Percentiles rank a stretch among this genome's conserved stretches.
These are phyloP conservation scores for Mortierella claussenii DNA, from an alignment of 192 early-diverging fungal genomes.

Conservation along the genomic window DNA sequence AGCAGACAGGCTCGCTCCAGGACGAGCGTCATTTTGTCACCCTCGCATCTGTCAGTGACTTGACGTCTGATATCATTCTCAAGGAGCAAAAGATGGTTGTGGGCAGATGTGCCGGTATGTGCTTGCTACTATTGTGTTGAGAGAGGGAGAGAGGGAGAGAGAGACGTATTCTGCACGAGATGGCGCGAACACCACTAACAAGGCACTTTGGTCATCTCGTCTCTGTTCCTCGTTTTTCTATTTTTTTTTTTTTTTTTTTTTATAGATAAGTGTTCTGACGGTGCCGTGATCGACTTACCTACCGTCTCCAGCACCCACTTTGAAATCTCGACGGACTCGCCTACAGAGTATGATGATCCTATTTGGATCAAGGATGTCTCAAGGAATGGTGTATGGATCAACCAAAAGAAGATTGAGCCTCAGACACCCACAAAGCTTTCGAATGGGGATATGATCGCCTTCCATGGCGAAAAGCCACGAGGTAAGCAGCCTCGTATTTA, in stretches of 20 bases:
- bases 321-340: conserved; percentile 22
- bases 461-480: not conserved
- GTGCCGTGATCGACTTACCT: conserved; percentile 2
- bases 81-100: not conserved
- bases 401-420: conserved; percentile 21
- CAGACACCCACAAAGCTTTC: conserved; percentile 23
- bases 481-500: not conserved
- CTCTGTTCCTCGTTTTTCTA: too few relatives aligned
- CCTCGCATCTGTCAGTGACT: not conserved
- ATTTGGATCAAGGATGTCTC: conserved; percentile 48
- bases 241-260: conserved; percentile 1
- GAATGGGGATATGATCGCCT: conserved; percentile 26
- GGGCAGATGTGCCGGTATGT: not conserved
- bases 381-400: conserved; percentile 44
- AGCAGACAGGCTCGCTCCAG: not conserved
- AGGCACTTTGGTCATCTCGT: too few relatives aligned
- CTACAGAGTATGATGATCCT: conserved; percentile 12
- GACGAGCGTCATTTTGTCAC: not conserved
- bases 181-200: not conserved
- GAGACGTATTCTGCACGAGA: not conserved
- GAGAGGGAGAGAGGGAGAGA: too few relatives aligned
- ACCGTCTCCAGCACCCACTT: conserved; percentile 22
- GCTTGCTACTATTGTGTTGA: not conserved
- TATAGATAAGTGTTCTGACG: conserved; percentile 31
- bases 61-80: not conserved